These are phyloP conservation scores for Aspergillaceae sp. DNA, from an alignment of 2,329 filamentous ascomycete species.

Conservation along the genomic window DNA sequence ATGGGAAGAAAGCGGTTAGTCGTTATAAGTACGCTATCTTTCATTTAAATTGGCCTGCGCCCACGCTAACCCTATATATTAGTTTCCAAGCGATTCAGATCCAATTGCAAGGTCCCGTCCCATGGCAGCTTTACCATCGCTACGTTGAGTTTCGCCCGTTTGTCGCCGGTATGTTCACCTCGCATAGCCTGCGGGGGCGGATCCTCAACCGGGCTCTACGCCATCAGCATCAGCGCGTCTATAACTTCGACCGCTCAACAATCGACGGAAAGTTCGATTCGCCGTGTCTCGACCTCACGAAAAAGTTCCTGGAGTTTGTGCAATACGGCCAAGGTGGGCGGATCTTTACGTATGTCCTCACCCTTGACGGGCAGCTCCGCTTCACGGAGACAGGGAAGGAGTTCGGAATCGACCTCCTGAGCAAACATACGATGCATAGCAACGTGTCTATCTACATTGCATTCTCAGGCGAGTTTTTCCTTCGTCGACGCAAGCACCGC, in stretches of 20 bases:
- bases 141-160: conserved; percentile 91
- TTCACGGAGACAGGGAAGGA: conserved; percentile 96
- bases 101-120: conserved; percentile 76
- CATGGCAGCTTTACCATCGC: conserved; percentile 72
- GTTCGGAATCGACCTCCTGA: conserved; percentile 85
- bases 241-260: conserved; percentile 75
- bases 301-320: conserved; percentile 75
- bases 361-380: conserved; percentile 73
- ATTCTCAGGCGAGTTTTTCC: conserved; percentile 87
- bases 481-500: conserved; percentile 56
- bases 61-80: conserved; percentile 4
- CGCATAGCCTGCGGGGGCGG: conserved; percentile 65
- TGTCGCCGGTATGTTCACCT: conserved; percentile 79
- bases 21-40: conserved; percentile 63
- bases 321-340: conserved; percentile 80
- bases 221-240: conserved; percentile 80
- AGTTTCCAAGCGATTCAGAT: conserved; percentile 92
- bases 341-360: conserved; percentile 86
- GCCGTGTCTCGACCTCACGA: conserved; percentile 61
- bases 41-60: not conserved
- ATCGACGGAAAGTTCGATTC: conserved; percentile 60
- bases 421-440: conserved; percentile 95
- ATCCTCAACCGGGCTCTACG: conserved; percentile 78
- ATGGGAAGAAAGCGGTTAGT: conserved; percentile 49
- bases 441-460: conserved; percentile 87